phyloP scores from a whole-genome alignment of 441 rosid genomes.

The Eutrema salsugineum region DNA sequence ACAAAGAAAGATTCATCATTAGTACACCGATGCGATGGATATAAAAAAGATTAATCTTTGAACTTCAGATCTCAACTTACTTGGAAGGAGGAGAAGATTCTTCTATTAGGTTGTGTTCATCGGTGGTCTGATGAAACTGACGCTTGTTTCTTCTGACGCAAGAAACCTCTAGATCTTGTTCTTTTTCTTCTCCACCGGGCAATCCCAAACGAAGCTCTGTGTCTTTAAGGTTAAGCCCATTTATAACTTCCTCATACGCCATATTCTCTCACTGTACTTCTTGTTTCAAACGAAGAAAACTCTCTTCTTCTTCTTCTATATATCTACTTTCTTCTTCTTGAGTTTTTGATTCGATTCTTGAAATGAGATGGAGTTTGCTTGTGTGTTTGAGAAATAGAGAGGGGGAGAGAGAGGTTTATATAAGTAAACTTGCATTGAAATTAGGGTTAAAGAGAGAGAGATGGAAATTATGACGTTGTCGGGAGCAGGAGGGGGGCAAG shows the following conservation, averaged over 20 bases:
- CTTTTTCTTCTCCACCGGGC: slow-evolving; percentile 52
- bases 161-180: slow-evolving; percentile 25
- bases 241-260: slow-evolving; percentile 35
- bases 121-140: slow-evolving; percentile 27
- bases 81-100: slow-evolving; percentile 48
- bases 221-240: slow-evolving; percentile 63
- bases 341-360: slow-evolving; percentile 17
- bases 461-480: slow-evolving; percentile 61
- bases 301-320: neutral
- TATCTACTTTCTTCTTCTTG: slow-evolving; percentile 7
- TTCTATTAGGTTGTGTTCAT: slow-evolving; percentile 19
- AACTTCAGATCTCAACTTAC: slow-evolving; percentile 43
- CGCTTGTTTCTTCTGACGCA: slow-evolving; percentile 57
- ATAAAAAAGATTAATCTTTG: neutral
- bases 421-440: slow-evolving; percentile 15
- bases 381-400: neutral
- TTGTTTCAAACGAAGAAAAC: neutral
- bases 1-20: slow-evolving; percentile 7
- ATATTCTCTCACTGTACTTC: slow-evolving; percentile 30
- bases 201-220: slow-evolving; percentile 83
- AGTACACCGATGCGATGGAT: neutral
- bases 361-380: slow-evolving; percentile 6
- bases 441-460: slow-evolving; percentile 4
- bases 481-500: slow-evolving; percentile 57
- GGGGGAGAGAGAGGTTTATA: slow-evolving; percentile 27